Evolutionary conservation across 164 flowering plant genomes (phyloP).

Genomic region (Kalanchoe fedtschenkoi): DNA sequence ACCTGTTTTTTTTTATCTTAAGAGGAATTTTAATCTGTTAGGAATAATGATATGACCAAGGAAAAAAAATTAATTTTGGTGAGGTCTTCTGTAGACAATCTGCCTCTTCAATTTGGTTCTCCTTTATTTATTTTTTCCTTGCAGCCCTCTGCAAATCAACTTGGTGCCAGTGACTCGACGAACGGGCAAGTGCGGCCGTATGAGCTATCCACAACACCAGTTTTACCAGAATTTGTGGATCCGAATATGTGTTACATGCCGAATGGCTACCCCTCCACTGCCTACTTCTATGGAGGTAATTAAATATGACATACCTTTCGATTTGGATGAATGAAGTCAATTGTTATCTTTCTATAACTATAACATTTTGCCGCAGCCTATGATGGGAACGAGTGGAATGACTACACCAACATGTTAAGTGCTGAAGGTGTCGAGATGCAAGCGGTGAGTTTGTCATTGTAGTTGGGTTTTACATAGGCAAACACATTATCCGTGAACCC

Average conservation of each 20-base stretch:
- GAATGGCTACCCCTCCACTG: constrained; percentile 21
- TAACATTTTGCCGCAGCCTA: constrained; percentile 26
- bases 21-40: no score
- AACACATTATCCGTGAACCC: background rate
- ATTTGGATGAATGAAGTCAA: background rate
- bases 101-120: background rate
- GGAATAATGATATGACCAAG: no score
- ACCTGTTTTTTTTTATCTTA: no score
- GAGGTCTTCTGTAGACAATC: no score
- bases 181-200: constrained; percentile 33
- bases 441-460: constrained; percentile 29
- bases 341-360: background rate
- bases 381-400: constrained; percentile 62
- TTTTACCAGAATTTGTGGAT: constrained; percentile 21
- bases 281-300: constrained; percentile 31
- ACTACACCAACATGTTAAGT: constrained; percentile 33
- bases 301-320: background rate
- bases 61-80: no score
- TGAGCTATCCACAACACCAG: constrained; percentile 34
- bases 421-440: constrained; percentile 57
- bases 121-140: background rate
- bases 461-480: no score
- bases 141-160: constrained; percentile 29
- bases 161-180: constrained; percentile 26
- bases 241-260: constrained; percentile 27